A percentile compares a stretch with the other conserved stretches of the same genome.
Evolutionary conservation across 2,329 filamentous ascomycete genomes (phyloP).

Genomic region (Paraconiothyrium brasiliense): DNA sequence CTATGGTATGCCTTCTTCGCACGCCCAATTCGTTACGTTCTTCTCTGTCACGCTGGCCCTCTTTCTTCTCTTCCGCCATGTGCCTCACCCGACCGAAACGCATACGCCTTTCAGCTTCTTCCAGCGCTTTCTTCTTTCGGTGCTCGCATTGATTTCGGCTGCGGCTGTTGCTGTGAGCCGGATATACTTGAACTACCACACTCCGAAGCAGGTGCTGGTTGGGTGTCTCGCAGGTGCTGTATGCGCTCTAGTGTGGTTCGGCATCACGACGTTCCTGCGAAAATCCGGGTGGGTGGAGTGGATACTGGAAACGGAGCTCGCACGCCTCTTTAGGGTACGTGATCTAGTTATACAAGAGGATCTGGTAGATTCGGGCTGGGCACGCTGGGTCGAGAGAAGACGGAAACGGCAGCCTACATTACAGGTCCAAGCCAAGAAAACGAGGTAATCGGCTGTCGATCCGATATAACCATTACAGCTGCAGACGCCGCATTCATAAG

Average conservation of each 20-base stretch:
- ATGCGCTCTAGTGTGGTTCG: constrained; percentile 83
- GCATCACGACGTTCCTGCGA: constrained; percentile 72
- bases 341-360: constrained; percentile 91
- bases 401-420: constrained; percentile 29
- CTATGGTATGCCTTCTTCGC: constrained; percentile 96
- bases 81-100: constrained; percentile 56
- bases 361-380: constrained; percentile 90
- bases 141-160: constrained; percentile 52
- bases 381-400: constrained; percentile 77
- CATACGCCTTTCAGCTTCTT: constrained; percentile 66
- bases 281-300: constrained; percentile 75
- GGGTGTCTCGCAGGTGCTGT: constrained; percentile 75
- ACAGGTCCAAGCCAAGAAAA: constrained; percentile 39
- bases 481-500: no score
- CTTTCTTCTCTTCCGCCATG: constrained; percentile 84
- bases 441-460: constrained; percentile 22
- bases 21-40: constrained; percentile 93
- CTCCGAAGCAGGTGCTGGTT: constrained; percentile 83
- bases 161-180: constrained; percentile 76
- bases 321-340: constrained; percentile 74
- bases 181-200: constrained; percentile 94
- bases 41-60: constrained; percentile 86
- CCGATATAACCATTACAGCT: background rate
- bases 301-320: constrained; percentile 72
- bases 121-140: constrained; percentile 67